Evolutionary conservation across 176 grass and related monocot genomes (phyloP).

Genomic region (Ensete glaucum): DNA sequence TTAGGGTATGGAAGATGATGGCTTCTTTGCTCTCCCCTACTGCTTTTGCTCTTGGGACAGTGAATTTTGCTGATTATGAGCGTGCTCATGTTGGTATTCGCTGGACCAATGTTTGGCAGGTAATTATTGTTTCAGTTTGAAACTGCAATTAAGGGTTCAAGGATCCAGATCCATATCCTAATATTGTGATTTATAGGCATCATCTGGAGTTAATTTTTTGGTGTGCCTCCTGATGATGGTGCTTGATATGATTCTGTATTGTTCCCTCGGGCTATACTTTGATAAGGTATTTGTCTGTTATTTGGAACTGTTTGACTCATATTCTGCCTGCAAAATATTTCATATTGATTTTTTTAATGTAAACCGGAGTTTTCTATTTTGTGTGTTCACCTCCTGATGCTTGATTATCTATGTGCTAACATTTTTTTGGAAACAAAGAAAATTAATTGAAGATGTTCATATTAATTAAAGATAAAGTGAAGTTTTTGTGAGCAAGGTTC

Average conservation of each 20-base stretch:
- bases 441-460: not conserved
- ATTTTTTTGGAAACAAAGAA: not conserved
- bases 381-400: not conserved
- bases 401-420: not conserved
- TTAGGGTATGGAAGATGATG: slow-evolving; percentile 37
- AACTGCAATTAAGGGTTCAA: not conserved
- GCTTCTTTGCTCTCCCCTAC: slow-evolving; percentile 45
- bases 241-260: slow-evolving; percentile 31
- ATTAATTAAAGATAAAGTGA: not conserved
- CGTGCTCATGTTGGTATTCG: slow-evolving; percentile 46
- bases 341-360: not conserved
- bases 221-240: slow-evolving; percentile 37
- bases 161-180: slow-evolving; percentile 9
- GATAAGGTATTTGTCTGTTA: slow-evolving; percentile 35
- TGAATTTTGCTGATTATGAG: slow-evolving; percentile 51
- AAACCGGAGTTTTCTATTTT: not conserved
- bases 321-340: not conserved
- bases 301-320: not conserved
- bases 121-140: slow-evolving; percentile 16
- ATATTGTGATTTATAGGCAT: slow-evolving; percentile 22
- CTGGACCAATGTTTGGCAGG: slow-evolving; percentile 52
- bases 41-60: slow-evolving; percentile 44
- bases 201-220: slow-evolving; percentile 45
- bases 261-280: slow-evolving; percentile 31
- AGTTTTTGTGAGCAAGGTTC: not conserved